phyloP scores from a whole-genome alignment of 495 filamentous ascomycete genomes.

The Xeromyces bisporus region DNA sequence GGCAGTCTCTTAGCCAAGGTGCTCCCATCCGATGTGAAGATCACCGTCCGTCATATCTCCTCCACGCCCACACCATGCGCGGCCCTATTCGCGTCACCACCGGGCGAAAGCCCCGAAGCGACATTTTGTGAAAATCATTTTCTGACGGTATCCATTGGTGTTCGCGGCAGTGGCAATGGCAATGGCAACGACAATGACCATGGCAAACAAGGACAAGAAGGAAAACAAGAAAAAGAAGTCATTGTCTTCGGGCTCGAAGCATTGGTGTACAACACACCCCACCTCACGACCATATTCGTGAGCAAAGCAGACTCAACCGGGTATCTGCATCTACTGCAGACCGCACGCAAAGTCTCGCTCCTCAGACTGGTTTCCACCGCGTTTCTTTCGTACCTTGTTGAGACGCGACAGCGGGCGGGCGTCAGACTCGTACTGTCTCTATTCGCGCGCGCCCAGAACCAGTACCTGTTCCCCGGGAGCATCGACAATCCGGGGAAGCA shows the following conservation, averaged over 20 bases:
- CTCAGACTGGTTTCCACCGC: conserved; percentile 52
- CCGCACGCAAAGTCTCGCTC: conserved; percentile 49
- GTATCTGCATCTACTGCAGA: conserved; percentile 49
- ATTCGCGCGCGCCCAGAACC: conserved; percentile 81
- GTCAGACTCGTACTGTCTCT: conserved; percentile 69
- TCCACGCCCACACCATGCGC: conserved; percentile 58
- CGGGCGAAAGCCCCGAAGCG: conserved; percentile 44
- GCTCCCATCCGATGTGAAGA: conserved; percentile 50
- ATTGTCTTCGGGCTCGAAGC: conserved; percentile 54
- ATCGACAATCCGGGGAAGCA: conserved; percentile 75
- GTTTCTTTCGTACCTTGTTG: conserved; percentile 61
- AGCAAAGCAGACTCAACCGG: conserved; percentile 96
- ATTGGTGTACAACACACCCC: conserved; percentile 50
- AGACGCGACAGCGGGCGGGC: conserved; percentile 45
- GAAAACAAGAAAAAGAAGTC: conserved; percentile 22
- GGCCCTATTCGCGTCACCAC: conserved; percentile 65
- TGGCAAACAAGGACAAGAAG: conserved; percentile 4
- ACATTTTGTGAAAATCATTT: conserved; percentile 88
- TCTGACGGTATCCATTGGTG: conserved; percentile 49
- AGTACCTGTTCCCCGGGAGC: conserved; percentile 90
- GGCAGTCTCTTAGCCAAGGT: conserved; percentile 42
- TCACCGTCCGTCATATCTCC: conserved; percentile 74
- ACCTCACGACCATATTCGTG: conserved; percentile 76
- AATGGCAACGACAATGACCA: too few species aligned
- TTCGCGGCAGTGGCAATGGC: neutral